Evolutionary conservation across 768 basidiomycete genomes (phyloP), one percentile per base, ranked within the genome.

Genomic region (Boletus subcaerulescens): DNA sequence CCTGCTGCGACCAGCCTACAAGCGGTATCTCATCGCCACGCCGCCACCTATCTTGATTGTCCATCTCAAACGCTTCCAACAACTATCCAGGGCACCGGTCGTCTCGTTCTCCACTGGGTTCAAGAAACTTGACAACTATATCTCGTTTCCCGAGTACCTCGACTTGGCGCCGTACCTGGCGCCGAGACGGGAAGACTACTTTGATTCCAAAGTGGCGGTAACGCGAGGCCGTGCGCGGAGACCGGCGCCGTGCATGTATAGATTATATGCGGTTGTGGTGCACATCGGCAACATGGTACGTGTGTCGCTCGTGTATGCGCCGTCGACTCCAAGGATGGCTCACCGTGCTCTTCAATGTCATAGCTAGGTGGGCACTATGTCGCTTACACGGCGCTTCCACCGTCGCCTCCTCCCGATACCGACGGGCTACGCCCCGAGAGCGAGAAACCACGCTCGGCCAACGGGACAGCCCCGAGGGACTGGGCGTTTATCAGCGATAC

Each of bases 401-500:
- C 72, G 40, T 36, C 72, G 53, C 56, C 67, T 3, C 57, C 67
- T 5, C 36, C 56, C 26, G 61, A 67, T 4, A 38, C 45, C 0
- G 62, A 63, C 17, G 33, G 22, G 6, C 36, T 17, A 3, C 55
- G 22, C 2, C 20, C 59, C 7, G 58, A 56, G 36, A 42, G 46
- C 31, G 61, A 61, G 39, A 66, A 57, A 35, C 40, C 41, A 0
- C 38, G 43, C 14, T 14, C 55, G 29, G 55, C 54, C 9, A 22
- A 38, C 3, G 36, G 60, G 48, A 18, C 58, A 24, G 31, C 48
- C 4, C 32, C 57, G 24, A 52, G 93, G 41, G 83, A 89, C 57
- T 98, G 95, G 95, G 91, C 90, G 44, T 95, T 89, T 68, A 86
- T 96, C 71, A 94, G 92, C 62, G 95, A 98, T 66, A 91, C 89